Conservation (phyloP, 1,284 basidiomycete species). For the Boletellus deceptivus region DNA sequence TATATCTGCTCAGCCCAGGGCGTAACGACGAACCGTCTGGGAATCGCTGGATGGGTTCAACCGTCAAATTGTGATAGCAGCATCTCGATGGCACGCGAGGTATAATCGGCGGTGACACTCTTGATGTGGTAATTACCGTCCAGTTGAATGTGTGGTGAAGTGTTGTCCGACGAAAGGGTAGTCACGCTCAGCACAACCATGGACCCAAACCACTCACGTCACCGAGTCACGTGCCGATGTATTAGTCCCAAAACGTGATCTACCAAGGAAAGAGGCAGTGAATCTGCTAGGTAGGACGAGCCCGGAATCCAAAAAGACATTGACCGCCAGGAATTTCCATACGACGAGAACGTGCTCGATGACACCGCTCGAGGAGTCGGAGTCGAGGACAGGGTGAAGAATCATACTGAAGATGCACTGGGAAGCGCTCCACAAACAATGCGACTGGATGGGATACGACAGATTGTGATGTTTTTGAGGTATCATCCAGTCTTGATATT, state of each 20-base stretch:
- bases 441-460: not conserved
- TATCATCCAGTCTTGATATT: not conserved
- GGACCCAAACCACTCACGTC: not conserved
- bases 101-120: not conserved
- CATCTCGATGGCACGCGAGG: not conserved
- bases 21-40: not conserved
- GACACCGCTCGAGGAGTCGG: not conserved
- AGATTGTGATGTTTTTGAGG: not conserved
- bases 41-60: not conserved
- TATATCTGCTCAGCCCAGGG: not conserved
- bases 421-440: not conserved
- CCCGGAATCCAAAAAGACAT: not conserved
- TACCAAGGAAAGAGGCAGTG: not conserved
- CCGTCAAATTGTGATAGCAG: too few relatives aligned
- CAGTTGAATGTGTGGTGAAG: not conserved
- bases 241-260: not conserved
- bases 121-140: not conserved
- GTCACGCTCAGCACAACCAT: not conserved
- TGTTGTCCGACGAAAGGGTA: not conserved
- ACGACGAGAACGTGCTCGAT: not conserved
- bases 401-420: not conserved
- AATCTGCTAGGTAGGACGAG: not conserved
- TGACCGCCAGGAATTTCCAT: not conserved
- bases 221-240: not conserved
- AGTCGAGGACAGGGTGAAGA: too few relatives aligned